Percentiles rank a stretch among this genome's conserved stretches.
Evolutionary conservation across 148 eudicot genomes (phyloP).

Genomic region (Cornus suecica): DNA sequence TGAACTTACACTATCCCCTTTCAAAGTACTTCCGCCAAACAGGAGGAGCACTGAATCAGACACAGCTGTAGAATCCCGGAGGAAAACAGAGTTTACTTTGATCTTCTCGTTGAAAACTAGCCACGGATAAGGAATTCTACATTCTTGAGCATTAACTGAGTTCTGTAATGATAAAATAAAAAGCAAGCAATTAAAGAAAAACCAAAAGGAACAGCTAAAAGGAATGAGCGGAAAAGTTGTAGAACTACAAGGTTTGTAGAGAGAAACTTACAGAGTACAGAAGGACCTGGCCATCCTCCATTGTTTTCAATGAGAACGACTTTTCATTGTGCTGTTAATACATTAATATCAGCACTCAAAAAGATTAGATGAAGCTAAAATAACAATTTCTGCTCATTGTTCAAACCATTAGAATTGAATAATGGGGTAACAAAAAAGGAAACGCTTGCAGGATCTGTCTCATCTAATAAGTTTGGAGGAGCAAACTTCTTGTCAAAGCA

Average conservation of each 20-base stretch:
- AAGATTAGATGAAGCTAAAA: constrained; percentile 6
- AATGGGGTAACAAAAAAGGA: background rate
- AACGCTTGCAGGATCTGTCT: background rate
- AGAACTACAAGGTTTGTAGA: background rate
- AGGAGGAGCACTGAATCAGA: constrained; percentile 84
- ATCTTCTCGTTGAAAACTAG: constrained; percentile 94
- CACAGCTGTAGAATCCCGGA: constrained; percentile 90
- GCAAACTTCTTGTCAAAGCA: background rate
- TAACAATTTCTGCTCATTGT: background rate
- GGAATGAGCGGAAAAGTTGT: background rate
- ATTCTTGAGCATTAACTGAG: constrained; percentile 68
- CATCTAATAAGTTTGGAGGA: background rate
- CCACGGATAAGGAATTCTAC: constrained; percentile 89
- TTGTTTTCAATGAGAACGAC: constrained; percentile 83
- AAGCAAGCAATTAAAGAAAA: background rate
- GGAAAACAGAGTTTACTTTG: constrained; percentile 83
- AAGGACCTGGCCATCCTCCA: constrained; percentile 93
- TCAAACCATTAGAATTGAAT: background rate
- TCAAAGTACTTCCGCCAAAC: constrained; percentile 77
- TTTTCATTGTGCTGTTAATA: constrained; percentile 75
- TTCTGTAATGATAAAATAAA: constrained; percentile 24
- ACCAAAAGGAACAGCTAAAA: background rate
- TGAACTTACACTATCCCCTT: constrained; percentile 65
- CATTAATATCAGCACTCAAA: constrained; percentile 16
- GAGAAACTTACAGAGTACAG: constrained; percentile 68